These are phyloP conservation scores for Butyriboletus loyo DNA, from an alignment of 768 basidiomycete genomes.

Conservation along the genomic window DNA sequence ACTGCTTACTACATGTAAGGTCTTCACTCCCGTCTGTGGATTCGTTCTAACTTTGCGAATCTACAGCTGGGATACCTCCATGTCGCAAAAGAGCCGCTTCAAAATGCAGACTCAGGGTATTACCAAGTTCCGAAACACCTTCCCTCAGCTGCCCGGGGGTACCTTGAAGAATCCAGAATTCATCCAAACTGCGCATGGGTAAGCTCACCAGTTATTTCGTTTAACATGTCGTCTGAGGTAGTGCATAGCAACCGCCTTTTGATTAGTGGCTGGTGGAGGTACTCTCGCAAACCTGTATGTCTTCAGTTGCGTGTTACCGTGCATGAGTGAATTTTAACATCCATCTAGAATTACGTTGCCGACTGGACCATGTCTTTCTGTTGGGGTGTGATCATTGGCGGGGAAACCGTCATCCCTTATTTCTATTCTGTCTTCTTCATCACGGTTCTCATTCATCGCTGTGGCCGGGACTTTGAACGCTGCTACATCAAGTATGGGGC, in stretches of 20 bases:
- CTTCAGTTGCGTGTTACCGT: background rate
- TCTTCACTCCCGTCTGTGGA: background rate
- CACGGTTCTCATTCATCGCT: slow-evolving; percentile 86
- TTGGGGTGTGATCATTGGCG: slow-evolving; percentile 80
- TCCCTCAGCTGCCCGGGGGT: slow-evolving; percentile 89
- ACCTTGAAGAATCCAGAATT: slow-evolving; percentile 82
- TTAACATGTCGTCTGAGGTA: slow-evolving; percentile 5
- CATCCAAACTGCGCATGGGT: slow-evolving; percentile 95
- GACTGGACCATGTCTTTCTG: slow-evolving; percentile 85
- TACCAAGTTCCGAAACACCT: slow-evolving; percentile 79
- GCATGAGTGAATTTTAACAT: background rate
- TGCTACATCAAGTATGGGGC: slow-evolving; percentile 91
- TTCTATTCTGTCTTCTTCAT: slow-evolving; percentile 98
- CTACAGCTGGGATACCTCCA: slow-evolving; percentile 84
- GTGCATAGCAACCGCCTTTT: slow-evolving; percentile 78
- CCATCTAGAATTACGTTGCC: slow-evolving; percentile 80
- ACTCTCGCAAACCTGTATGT: slow-evolving; percentile 86
- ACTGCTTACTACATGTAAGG: slow-evolving; percentile 83
- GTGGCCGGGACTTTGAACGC: slow-evolving; percentile 92
- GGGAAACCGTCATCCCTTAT: slow-evolving; percentile 82
- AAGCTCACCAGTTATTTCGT: slow-evolving; percentile 12
- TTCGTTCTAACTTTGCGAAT: background rate
- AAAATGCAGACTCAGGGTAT: slow-evolving; percentile 96
- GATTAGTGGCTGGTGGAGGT: slow-evolving; percentile 92
- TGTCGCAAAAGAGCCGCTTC: slow-evolving; percentile 97